Evolutionary conservation across 2,329 filamentous ascomycete genomes (phyloP).

Genomic region (Cercospora sp.): DNA sequence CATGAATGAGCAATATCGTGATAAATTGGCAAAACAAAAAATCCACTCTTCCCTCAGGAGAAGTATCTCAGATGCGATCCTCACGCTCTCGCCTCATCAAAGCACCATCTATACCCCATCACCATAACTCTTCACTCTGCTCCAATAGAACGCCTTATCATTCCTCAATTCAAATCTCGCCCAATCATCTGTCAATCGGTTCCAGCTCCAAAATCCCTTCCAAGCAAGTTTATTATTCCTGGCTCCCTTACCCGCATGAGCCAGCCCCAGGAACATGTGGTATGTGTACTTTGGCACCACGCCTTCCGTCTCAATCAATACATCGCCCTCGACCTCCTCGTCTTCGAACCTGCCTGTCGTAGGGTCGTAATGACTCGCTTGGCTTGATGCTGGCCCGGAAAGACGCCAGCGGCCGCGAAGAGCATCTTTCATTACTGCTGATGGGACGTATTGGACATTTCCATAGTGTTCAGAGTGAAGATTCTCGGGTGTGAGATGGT

Average conservation of each 20-base stretch:
- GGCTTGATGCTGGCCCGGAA: conserved; percentile 49
- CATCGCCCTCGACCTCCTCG: conserved; percentile 61
- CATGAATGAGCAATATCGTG: not conserved
- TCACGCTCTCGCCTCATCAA: not conserved
- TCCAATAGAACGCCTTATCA: conserved; percentile 62
- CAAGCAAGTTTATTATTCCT: conserved; percentile 86
- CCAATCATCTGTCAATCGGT: conserved; percentile 87
- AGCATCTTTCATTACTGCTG: conserved; percentile 67
- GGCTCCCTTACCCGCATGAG: conserved; percentile 59
- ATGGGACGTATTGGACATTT: conserved; percentile 41
- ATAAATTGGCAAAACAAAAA: not conserved
- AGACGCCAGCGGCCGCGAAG: conserved; percentile 67
- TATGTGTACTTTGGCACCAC: conserved; percentile 78
- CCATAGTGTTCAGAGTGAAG: conserved; percentile 50
- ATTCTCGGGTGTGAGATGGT: conserved; percentile 73
- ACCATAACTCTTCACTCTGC: conserved; percentile 59
- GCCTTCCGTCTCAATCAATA: conserved; percentile 86
- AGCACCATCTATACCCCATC: conserved; percentile 5
- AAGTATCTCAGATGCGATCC: not conserved
- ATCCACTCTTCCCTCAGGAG: not conserved
- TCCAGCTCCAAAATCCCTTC: conserved; percentile 90
- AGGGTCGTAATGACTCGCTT: conserved; percentile 21
- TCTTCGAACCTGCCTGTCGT: conserved; percentile 40
- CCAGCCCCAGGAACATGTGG: conserved; percentile 74
- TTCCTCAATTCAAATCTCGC: conserved; percentile 71